phyloP scores from a whole-genome alignment of 176 grass and related monocot genomes.

The Tuctoria greenei region DNA sequence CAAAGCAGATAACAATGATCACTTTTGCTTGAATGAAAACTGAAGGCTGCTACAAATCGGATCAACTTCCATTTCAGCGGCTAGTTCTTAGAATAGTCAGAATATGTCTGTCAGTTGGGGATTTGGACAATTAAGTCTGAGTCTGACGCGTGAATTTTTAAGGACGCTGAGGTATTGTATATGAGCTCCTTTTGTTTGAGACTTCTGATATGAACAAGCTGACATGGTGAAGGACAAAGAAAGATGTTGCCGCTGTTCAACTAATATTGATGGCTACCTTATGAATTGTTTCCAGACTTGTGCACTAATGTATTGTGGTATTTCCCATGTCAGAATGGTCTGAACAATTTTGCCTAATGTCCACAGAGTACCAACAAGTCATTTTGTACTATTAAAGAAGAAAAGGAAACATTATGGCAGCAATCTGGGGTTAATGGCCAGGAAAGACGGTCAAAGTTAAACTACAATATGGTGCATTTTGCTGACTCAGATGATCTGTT shows the following conservation, averaged over 20 bases:
- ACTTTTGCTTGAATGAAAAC: background rate
- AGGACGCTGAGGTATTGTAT: background rate
- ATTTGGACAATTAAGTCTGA: constrained; percentile 12
- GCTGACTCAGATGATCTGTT: constrained; percentile 2
- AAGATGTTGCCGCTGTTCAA: constrained; percentile 13
- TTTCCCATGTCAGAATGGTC: background rate
- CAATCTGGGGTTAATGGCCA: background rate
- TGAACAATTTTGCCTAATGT: background rate
- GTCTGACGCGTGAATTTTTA: constrained; percentile 23
- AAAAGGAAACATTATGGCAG: background rate
- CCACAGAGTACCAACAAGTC: background rate
- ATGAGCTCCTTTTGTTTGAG: background rate
- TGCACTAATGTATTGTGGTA: background rate
- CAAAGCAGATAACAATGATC: background rate
- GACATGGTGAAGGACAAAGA: constrained; percentile 9
- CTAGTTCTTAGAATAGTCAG: background rate
- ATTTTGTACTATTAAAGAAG: background rate
- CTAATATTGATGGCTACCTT: constrained; percentile 7
- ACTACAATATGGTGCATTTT: background rate
- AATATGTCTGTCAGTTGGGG: background rate
- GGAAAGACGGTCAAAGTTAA: background rate
- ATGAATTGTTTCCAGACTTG: constrained; percentile 8
- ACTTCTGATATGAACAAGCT: background rate
- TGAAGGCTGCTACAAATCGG: background rate
- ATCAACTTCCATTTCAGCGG: background rate